Base-by-base conservation (phyloP, 2,329 filamentous ascomycete species). In the Ceratocystis huliohia region DNA sequence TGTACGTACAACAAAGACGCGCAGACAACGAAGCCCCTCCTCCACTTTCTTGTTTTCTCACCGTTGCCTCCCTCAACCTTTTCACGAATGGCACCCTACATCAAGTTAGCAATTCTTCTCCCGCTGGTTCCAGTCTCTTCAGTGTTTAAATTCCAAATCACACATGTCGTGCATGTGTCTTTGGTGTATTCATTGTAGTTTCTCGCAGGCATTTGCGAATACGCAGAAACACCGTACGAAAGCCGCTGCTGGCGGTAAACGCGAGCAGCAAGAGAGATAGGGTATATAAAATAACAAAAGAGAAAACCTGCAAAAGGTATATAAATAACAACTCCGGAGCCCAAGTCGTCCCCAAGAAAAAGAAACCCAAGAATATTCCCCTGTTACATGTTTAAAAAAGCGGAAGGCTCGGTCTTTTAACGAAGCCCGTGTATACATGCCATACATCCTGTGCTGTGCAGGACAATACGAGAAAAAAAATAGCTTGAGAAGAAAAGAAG, bases 241-340 rank as follows among this genome's bases (percentile, higher is more conserved):
- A 25, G 15, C 56, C 28, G 20, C 17, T 30, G 56, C 28, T 59
- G 28, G 28, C 28, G 28, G 15, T 33, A 33, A 15, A n/a, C 5
- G 56, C 28, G 17, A 59, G 56, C 56, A 59, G 5, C 15, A 15
- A 30, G 53, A 30, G 53, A 57, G 2, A 33, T 5, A 30, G 56
- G 56, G 56, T 59, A 59, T 59, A 33, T n/a, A 59, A 13, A 59
- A 8, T 15, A 59, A 59, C 30, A 33, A 59, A 59, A 59, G n/a
- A 59, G 30, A 33, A 59, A 59, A 37, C 56, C 30, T 59, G 4
- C 56, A 59, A 59, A 37, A 59, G 56, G 56, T 59, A 59, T 59
- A 59, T 30, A 59, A 30, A 59, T 30, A 37, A 59, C 7, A 57
- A 17, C 28, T 6, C 25, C 30, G 17, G 37, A 59, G 10, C 28